A percentile compares a stretch with the other conserved stretches of the same genome.
Conservation (phyloP, 2,329 filamentous ascomycete genomes). For the Sordariomycetes sp. region DNA sequence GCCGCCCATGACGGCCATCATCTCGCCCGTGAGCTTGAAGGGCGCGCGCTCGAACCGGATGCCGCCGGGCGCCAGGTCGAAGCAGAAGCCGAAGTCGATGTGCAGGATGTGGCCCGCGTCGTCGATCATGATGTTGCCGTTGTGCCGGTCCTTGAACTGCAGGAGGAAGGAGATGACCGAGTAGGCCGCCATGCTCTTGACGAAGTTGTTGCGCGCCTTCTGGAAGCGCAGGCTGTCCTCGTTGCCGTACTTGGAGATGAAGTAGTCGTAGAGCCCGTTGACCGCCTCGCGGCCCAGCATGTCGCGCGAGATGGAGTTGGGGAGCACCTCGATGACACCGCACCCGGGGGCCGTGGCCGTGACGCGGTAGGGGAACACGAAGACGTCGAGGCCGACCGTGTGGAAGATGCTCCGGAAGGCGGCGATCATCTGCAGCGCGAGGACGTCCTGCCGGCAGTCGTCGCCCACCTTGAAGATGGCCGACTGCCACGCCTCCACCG, state of each 20-base stretch:
- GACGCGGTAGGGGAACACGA: slow-evolving; percentile 92
- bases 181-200: slow-evolving; percentile 99
- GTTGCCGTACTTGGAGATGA: slow-evolving; percentile 92
- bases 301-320: slow-evolving; percentile 94
- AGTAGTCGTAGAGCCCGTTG: slow-evolving; percentile 97
- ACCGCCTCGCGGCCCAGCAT: slow-evolving; percentile 98
- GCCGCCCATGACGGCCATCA: slow-evolving; percentile 98
- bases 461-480: slow-evolving; percentile 99
- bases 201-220: slow-evolving; percentile 89
- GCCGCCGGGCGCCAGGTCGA: slow-evolving; percentile 94
- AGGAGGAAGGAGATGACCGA: slow-evolving; percentile 92
- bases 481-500: slow-evolving; percentile 94
- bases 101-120: slow-evolving; percentile 95
- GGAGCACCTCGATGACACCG: slow-evolving; percentile 94
- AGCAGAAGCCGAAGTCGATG: slow-evolving; percentile 99
- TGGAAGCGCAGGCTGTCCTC: slow-evolving; percentile 94
- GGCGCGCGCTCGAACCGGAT: slow-evolving; percentile 96
- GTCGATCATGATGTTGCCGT: slow-evolving; percentile 99
- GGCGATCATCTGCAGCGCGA: slow-evolving; percentile 95
- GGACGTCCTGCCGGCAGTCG: slow-evolving; percentile 92
- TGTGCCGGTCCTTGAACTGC: slow-evolving; percentile 98
- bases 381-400: slow-evolving; percentile 87
- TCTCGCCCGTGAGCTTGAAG: slow-evolving; percentile 95
- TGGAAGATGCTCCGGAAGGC: slow-evolving; percentile 97
- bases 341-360: slow-evolving; percentile 95